Evolutionary conservation across 495 filamentous ascomycete genomes (phyloP).

Genomic region (Wilcoxina mikolae): DNA sequence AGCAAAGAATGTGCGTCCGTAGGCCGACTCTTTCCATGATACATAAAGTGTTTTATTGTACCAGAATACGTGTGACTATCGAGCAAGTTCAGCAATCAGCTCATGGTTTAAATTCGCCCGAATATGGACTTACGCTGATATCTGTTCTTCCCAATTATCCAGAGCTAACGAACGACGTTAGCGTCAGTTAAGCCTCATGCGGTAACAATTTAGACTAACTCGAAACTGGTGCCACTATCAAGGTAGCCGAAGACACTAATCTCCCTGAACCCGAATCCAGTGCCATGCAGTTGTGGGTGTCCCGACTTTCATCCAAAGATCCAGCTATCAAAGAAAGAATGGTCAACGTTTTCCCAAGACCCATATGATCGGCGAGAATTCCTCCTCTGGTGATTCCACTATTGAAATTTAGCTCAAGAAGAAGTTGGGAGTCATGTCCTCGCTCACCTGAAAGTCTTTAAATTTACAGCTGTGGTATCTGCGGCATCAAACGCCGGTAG

Average conservation of each 20-base stretch:
- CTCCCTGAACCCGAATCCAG: background rate
- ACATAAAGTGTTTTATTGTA: slow-evolving; percentile 47
- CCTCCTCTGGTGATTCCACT: slow-evolving; percentile 53
- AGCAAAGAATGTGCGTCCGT: background rate
- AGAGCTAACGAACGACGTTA: slow-evolving; percentile 61
- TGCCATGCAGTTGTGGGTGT: background rate
- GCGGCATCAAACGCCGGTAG: slow-evolving; percentile 36
- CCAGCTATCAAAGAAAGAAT: slow-evolving; percentile 60
- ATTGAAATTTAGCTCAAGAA: background rate
- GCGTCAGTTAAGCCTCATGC: slow-evolving; percentile 19
- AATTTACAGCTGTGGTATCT: slow-evolving; percentile 16
- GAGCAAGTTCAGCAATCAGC: background rate
- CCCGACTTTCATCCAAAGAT: slow-evolving; percentile 41
- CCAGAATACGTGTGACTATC: background rate
- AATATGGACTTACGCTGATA: slow-evolving; percentile 5
- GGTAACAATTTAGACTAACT: background rate
- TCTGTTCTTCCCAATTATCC: slow-evolving; percentile 81
- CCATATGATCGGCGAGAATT: slow-evolving; percentile 97
- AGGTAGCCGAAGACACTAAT: too few relatives aligned
- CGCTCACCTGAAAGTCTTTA: background rate
- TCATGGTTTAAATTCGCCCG: background rate
- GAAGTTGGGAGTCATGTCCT: background rate
- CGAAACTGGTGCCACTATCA: background rate
- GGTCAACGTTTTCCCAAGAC: slow-evolving; percentile 83
- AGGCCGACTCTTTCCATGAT: slow-evolving; percentile 25